Evolutionary conservation across 2,329 filamentous ascomycete species (phyloP).

Genomic region (Cercospora sp.): DNA sequence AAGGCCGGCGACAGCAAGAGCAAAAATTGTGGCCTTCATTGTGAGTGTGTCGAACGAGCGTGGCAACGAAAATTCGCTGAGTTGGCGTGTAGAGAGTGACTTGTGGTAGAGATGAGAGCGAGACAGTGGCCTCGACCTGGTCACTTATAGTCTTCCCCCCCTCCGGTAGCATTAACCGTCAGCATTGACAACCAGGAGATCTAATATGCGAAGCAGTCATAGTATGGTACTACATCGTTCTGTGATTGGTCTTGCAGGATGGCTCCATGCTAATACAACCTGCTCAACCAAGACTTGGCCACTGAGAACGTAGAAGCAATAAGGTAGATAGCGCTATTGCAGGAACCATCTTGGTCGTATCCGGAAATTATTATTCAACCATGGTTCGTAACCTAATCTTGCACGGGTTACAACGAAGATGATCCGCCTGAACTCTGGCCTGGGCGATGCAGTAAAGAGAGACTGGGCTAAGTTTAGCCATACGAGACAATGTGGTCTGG

Average conservation of each 20-base stretch:
- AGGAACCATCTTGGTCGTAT: slow-evolving; percentile 1
- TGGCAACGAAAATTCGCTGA: background rate
- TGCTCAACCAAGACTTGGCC: background rate
- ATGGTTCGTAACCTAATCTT: background rate
- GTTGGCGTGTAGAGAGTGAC: background rate
- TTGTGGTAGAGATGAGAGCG: background rate
- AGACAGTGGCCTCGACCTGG: background rate
- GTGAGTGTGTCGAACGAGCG: background rate
- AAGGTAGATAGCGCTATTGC: slow-evolving; percentile 1
- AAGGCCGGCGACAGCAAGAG: background rate
- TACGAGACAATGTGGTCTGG: background rate
- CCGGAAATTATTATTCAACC: background rate
- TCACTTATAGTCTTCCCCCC: background rate
- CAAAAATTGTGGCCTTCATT: slow-evolving; percentile 1
- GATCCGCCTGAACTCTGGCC: background rate
- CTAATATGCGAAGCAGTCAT: background rate
- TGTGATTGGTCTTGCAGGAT: background rate
- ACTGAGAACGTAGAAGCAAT: background rate
- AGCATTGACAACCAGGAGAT: background rate
- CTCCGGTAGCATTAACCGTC: background rate
- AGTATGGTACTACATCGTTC: background rate
- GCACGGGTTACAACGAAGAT: background rate
- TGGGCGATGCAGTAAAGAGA: background rate
- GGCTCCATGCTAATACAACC: background rate
- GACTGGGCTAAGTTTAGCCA: background rate